phyloP scores from a whole-genome alignment of 495 filamentous ascomycete species.

The Physcia stellaris region DNA sequence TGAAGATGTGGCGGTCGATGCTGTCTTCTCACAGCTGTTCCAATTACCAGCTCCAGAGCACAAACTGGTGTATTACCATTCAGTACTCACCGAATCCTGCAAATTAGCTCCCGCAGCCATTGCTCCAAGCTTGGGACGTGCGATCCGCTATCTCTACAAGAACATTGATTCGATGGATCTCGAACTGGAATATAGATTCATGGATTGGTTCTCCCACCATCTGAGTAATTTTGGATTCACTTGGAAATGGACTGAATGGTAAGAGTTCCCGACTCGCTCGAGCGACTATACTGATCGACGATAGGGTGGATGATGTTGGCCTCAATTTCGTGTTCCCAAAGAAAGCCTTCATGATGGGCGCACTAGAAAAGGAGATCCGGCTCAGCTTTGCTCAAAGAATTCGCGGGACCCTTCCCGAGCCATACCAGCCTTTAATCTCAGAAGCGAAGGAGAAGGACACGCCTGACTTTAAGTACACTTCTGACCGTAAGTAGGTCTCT shows the following conservation, averaged over 20 bases:
- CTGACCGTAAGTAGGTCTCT: constrained; percentile 46
- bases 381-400: constrained; percentile 94
- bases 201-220: constrained; percentile 98
- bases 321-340: constrained; percentile 66
- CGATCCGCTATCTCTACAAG: constrained; percentile 82
- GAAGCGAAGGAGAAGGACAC: constrained; percentile 84
- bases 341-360: constrained; percentile 82
- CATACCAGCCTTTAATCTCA: constrained; percentile 69
- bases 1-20: constrained; percentile 93
- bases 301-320: constrained; percentile 66
- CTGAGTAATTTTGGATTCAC: constrained; percentile 98
- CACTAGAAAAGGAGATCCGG: constrained; percentile 93
- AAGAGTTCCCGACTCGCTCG: too few relatives aligned
- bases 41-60: constrained; percentile 79
- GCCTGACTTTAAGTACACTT: constrained; percentile 83
- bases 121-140: constrained; percentile 85
- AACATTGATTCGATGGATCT: constrained; percentile 70
- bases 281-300: constrained; percentile 2
- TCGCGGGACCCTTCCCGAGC: constrained; percentile 78
- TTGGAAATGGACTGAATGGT: constrained; percentile 99
- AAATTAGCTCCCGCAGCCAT: constrained; percentile 92
- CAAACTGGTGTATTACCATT: constrained; percentile 92
- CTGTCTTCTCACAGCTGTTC: constrained; percentile 89
- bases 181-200: constrained; percentile 74
- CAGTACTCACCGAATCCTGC: constrained; percentile 85